These are phyloP conservation scores for Platismatia glauca DNA, from an alignment of 495 filamentous ascomycete genomes.

Conservation along the genomic window DNA sequence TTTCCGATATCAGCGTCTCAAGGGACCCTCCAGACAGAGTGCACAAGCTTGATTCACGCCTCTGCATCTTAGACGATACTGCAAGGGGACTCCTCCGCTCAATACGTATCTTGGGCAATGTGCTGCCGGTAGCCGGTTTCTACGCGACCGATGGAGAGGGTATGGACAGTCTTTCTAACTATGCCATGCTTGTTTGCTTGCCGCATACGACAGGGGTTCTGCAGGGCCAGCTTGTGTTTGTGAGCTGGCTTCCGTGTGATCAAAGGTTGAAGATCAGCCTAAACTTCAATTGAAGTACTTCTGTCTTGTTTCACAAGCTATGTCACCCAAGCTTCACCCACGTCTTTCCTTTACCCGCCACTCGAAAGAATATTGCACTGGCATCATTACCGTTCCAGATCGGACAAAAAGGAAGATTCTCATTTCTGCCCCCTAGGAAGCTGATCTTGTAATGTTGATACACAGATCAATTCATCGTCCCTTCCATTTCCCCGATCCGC, in stretches of 20 bases:
- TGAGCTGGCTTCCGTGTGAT: slow-evolving; percentile 14
- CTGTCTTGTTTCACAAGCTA: slow-evolving; percentile 1
- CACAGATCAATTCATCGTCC: slow-evolving; percentile 1
- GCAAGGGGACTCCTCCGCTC: neutral
- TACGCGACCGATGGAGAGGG: neutral
- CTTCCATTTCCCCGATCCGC: neutral
- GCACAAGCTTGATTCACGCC: neutral
- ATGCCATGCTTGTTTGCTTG: slow-evolving; percentile 7
- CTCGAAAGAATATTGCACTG: neutral
- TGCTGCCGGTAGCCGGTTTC: slow-evolving; percentile 6
- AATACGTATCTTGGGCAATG: neutral
- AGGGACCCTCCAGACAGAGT: neutral
- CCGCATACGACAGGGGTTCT: neutral
- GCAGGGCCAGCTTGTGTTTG: slow-evolving; percentile 1
- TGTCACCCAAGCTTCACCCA: neutral
- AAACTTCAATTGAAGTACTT: slow-evolving; percentile 1
- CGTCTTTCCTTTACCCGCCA: neutral
- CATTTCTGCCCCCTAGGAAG: neutral
- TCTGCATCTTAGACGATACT: slow-evolving; percentile 7
- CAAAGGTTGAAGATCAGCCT: slow-evolving; percentile 8
- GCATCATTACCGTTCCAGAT: slow-evolving; percentile 5
- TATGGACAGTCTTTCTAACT: neutral
- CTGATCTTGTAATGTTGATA: neutral
- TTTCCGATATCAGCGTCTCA: neutral
- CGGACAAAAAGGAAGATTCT: slow-evolving; percentile 1